A percentile compares a stretch with the other conserved stretches of the same genome.
Evolutionary conservation across 345 rosid species (phyloP).

Genomic region (Rhizophora apiculata): DNA sequence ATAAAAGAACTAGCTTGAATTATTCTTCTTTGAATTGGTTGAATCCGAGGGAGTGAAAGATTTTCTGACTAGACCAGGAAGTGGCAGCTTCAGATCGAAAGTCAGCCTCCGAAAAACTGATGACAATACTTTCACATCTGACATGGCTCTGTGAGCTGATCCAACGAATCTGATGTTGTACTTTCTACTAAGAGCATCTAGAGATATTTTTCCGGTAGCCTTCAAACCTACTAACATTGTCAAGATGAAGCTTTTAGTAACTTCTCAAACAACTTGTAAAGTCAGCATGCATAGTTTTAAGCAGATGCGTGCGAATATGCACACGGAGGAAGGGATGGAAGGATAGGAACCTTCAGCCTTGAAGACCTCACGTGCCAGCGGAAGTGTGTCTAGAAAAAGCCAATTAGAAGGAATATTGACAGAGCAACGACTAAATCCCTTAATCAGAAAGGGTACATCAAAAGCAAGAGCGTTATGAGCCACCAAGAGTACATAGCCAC

Average conservation of each 20-base stretch:
- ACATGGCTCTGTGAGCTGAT: conserved; percentile 75
- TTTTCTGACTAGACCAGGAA: conserved; percentile 47
- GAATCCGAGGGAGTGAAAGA: conserved; percentile 41
- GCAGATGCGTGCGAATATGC: neutral
- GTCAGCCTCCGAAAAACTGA: conserved; percentile 61
- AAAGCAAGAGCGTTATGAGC: conserved; percentile 82
- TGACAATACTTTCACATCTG: conserved; percentile 63
- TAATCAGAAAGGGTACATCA: conserved; percentile 68
- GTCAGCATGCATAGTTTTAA: neutral
- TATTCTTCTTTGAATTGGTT: conserved; percentile 36
- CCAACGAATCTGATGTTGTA: conserved; percentile 44
- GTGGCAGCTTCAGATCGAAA: conserved; percentile 48
- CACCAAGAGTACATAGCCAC: conserved; percentile 56
- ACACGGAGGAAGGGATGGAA: conserved; percentile 9
- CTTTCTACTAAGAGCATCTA: conserved; percentile 48
- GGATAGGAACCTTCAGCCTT: conserved; percentile 55
- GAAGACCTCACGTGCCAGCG: conserved; percentile 57
- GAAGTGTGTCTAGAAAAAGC: conserved; percentile 64
- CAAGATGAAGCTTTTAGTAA: neutral
- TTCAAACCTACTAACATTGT: conserved; percentile 28
- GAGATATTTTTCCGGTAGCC: conserved; percentile 28
- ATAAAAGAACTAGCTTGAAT: neutral
- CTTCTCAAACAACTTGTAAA: neutral
- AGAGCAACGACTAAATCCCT: conserved; percentile 67
- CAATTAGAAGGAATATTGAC: conserved; percentile 64